phyloP scores from a whole-genome alignment of 78 protist genomes.

The Guillardia theta region DNA sequence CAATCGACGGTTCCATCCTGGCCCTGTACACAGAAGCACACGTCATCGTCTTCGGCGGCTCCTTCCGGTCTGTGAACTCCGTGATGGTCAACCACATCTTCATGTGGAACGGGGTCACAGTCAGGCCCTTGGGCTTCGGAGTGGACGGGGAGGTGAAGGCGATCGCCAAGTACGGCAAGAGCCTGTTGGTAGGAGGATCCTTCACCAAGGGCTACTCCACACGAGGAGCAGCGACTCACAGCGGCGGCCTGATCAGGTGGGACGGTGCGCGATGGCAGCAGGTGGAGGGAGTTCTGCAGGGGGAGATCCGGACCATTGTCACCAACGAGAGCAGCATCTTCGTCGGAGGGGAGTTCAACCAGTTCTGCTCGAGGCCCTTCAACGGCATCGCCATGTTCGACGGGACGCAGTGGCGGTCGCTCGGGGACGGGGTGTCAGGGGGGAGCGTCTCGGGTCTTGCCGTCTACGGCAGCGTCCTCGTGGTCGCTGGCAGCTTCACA shows the following conservation, averaged over 20 bases:
- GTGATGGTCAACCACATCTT: not conserved
- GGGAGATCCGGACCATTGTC: not conserved
- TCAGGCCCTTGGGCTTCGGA: not conserved
- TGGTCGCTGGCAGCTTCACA: not conserved
- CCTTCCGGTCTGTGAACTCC: not conserved
- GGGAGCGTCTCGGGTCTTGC: not conserved
- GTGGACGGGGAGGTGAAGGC: not conserved
- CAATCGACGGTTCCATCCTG: not conserved
- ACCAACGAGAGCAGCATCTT: not conserved
- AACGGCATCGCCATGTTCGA: not conserved
- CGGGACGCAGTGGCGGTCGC: not conserved
- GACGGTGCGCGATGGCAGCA: not conserved
- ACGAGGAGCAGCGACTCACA: not conserved
- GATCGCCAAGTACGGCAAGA: not conserved
- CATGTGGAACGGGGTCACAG: not conserved
- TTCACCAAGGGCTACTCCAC: not conserved
- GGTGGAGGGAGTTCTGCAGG: not conserved
- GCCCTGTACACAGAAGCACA: not conserved
- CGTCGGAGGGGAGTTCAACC: constrained; percentile 12
- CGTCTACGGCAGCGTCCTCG: not conserved
- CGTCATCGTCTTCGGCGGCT: not conserved
- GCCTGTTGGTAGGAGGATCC: not conserved
- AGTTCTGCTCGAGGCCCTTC: not conserved
- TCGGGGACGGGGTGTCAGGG: not conserved
- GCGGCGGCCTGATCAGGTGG: not conserved